Conservation (phyloP, 192 early-diverging fungal genomes). For the Gryganskiella cystojenkinii region DNA sequence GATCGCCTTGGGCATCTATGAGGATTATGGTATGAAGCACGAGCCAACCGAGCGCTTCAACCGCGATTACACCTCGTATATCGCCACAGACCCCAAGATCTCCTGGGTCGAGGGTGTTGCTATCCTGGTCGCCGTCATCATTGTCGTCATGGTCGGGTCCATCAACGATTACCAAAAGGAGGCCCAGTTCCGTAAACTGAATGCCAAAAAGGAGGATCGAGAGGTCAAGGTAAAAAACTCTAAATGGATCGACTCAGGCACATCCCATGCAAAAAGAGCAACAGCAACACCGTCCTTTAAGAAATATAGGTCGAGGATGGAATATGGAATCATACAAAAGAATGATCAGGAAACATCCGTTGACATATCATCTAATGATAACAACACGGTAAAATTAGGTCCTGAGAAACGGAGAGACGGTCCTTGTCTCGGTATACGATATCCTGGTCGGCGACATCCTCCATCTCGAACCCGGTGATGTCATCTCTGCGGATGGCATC, state of each 20-base stretch:
- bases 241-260: too few species aligned
- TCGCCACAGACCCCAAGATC: constrained; percentile 60
- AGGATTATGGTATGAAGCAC: constrained; percentile 69
- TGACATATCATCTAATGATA: too few species aligned
- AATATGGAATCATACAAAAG: constrained; percentile 10
- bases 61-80: constrained; percentile 58
- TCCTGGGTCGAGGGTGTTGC: constrained; percentile 91
- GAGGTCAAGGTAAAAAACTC: constrained; percentile 65
- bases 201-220: constrained; percentile 89
- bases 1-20: constrained; percentile 82
- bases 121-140: constrained; percentile 81
- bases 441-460: constrained; percentile 93
- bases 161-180: constrained; percentile 91
- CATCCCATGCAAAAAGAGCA: too few species aligned
- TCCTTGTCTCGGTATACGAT: constrained; percentile 78
- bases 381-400: constrained; percentile 56
- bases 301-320: background rate
- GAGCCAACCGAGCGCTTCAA: constrained; percentile 22
- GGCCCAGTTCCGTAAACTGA: constrained; percentile 85
- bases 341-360: background rate
- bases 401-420: constrained; percentile 74
- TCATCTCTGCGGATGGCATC: constrained; percentile 92
- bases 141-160: constrained; percentile 82
- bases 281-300: background rate
- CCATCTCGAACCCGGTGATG: constrained; percentile 90